Conservation (phyloP, 495 filamentous ascomycete species). For the Haplographium delicatum region DNA sequence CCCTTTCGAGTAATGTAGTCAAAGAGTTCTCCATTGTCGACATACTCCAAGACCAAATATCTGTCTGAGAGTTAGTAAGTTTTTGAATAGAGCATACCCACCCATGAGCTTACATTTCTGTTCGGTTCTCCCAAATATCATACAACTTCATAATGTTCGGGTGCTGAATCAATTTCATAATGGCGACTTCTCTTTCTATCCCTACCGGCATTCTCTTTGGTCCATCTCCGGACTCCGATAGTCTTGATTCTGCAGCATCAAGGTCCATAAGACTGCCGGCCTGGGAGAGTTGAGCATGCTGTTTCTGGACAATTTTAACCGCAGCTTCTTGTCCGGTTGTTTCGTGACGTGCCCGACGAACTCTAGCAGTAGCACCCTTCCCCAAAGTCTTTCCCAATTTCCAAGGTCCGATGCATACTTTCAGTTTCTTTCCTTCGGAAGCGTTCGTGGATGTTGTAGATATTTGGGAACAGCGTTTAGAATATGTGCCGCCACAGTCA, state of each 20-base stretch:
- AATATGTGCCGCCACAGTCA: constrained; percentile 42
- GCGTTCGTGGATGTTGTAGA: constrained; percentile 62
- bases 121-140: constrained; percentile 94
- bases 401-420: constrained; percentile 86
- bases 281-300: constrained; percentile 61
- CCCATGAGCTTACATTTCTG: constrained; percentile 78
- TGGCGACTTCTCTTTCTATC: constrained; percentile 80
- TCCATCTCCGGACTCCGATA: constrained; percentile 43
- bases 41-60: constrained; percentile 94
- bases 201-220: constrained; percentile 71
- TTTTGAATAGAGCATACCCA: not conserved
- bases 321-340: constrained; percentile 72
- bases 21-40: constrained; percentile 88
- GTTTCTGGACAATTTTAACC: constrained; percentile 88
- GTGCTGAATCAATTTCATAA: constrained; percentile 94
- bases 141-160: constrained; percentile 85
- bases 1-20: constrained; percentile 66
- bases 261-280: constrained; percentile 73
- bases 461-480: constrained; percentile 66
- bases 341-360: constrained; percentile 74
- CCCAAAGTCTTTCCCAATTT: constrained; percentile 81
- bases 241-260: constrained; percentile 43
- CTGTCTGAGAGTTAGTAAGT: constrained; percentile 40
- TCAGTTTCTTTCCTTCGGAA: constrained; percentile 56
- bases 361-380: constrained; percentile 76